Base-by-base conservation (phyloP, 495 filamentous ascomycete genomes). In the Bathelium albidoporum region DNA sequence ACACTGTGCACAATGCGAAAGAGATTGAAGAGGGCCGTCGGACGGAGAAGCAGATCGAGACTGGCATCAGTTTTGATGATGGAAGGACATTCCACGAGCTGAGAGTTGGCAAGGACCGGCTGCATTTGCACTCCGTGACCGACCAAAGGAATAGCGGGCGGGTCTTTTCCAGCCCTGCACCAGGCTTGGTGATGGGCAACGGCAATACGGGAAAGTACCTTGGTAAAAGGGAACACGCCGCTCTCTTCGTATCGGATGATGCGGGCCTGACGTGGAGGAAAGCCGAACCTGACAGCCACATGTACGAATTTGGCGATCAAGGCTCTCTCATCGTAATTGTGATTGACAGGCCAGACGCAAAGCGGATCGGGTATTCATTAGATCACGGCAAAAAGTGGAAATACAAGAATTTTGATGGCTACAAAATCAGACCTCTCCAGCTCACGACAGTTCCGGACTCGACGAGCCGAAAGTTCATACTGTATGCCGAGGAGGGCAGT, bases 121-220 rank as follows among this genome's bases (percentile, higher is more conserved):
- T 98, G 34, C 90, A 98, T 73, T 80, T 98, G 1, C 93, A 97
- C 71, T 96, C 92, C 0, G 86, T 96, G 61, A 96, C 94, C 4
- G 81, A 90, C 31, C 79, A 89, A 64, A 78, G 79, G 28, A 92
- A 94, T 70, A 78, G 85, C 43, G 92, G 93, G 0, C 84, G 86
- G n/a, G 85, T 97, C 44, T 97, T 91, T 73, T 96, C 94, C 0
- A 97, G 90, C 69, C 89, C 89, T 0, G 92, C 94, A 1, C 94
- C 94, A 2, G 94, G 94, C 20, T 74, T 98, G 52, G 83, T 95
- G 26, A 95, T 97, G 90, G 94, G 87, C 9, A 82, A 94, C 64
- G 94, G 94, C 18, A 97, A 97, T 69, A 90, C 83, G 3, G 94
- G 94, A 49, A 79, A 87, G 32, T 76, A 81, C 65, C 82, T 97